Evolutionary conservation across 1,139 yeast genomes (phyloP).

Genomic region (Candida smagusa): DNA sequence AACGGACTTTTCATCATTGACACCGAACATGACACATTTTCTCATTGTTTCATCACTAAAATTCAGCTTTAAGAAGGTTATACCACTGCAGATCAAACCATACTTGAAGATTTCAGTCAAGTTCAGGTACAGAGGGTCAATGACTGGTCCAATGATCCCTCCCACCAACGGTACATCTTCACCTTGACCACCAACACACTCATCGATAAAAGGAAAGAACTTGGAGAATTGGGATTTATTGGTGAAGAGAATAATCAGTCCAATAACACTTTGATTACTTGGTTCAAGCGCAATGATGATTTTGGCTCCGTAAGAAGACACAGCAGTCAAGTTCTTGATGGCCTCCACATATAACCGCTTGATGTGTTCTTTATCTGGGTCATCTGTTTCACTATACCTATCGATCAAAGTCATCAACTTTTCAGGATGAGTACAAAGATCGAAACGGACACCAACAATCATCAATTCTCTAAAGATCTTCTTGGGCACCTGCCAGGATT

Average conservation of each 20-base stretch:
- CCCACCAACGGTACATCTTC: slow-evolving; percentile 32
- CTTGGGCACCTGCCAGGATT: slow-evolving; percentile 52
- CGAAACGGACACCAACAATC: slow-evolving; percentile 59
- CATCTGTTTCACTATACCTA: slow-evolving; percentile 10
- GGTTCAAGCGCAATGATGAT: slow-evolving; percentile 59
- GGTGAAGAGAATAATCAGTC: slow-evolving; percentile 53
- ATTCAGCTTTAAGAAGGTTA: slow-evolving; percentile 47
- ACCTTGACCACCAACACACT: slow-evolving; percentile 15
- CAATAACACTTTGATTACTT: slow-evolving; percentile 50
- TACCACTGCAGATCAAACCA: slow-evolving; percentile 60
- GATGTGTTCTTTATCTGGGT: slow-evolving; percentile 13
- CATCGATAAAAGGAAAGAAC: slow-evolving; percentile 52
- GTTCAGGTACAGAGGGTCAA: slow-evolving; percentile 54
- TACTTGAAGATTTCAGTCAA: slow-evolving; percentile 53
- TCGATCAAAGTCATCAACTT: slow-evolving; percentile 38
- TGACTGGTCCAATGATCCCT: slow-evolving; percentile 56
- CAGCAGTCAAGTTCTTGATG: slow-evolving; percentile 14
- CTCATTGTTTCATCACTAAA: slow-evolving; percentile 27
- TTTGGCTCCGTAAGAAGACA: slow-evolving; percentile 32
- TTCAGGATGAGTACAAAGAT: slow-evolving; percentile 44
- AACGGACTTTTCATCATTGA: slow-evolving; percentile 34
- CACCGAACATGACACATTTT: slow-evolving; percentile 39
- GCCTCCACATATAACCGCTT: slow-evolving; percentile 21
- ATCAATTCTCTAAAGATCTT: slow-evolving; percentile 55
- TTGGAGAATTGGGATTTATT: slow-evolving; percentile 45